Base-by-base conservation (phyloP, 2,329 filamentous ascomycete species). In the Trichoderma sp. region DNA sequence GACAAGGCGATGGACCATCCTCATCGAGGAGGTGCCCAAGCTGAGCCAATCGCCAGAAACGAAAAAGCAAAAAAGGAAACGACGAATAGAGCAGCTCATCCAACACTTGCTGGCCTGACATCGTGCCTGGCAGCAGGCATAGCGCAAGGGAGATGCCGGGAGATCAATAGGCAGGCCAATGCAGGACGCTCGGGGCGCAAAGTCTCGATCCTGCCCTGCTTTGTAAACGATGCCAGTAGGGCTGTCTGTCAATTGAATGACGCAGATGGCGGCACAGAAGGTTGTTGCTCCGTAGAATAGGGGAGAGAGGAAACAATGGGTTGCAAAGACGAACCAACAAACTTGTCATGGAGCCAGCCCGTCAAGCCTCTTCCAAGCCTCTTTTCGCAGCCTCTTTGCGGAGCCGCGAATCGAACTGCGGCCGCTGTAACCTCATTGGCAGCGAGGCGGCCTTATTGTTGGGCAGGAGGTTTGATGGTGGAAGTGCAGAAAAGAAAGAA, bases 391-490 rank as follows among this genome's bases (percentile, higher is more conserved):
- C 45, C 63, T 24, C n/a, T 59, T 69, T 69, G 66, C 50, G 66
- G 66, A 69, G 66, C 45, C 66, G 66, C 50, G 50, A 69, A 69
- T 69, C 66, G n/a, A 59, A 45, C 50, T 33, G 50, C 50, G n/a
- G 67, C 16, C 21, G n/a, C 67, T 68, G 65, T n/a, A 38, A 71
- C 50, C 50, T 21, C 21, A 56, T 56, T 56, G 21, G 50, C 50
- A 56, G 50, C 50, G 21, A 56, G 50, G 11, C 11, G 50, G 50
- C 21, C 50, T 56, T 56, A 56, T 56, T 56, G 50, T 56, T 56
- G 50, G 50, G 6, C 21, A 7, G 50, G 50, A 56, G 6, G 50
- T 24, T 14, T 56, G 50, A 56, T 56, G 50, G n/a, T 50, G 50
- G 50, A 56, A 56, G 50, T 56, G 50, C 50, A 56, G 50, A 56